A percentile compares a stretch with the other conserved stretches of the same genome.
Evolutionary conservation across 2,329 filamentous ascomycete genomes (phyloP).

Genomic region (Fusarium scirpi): DNA sequence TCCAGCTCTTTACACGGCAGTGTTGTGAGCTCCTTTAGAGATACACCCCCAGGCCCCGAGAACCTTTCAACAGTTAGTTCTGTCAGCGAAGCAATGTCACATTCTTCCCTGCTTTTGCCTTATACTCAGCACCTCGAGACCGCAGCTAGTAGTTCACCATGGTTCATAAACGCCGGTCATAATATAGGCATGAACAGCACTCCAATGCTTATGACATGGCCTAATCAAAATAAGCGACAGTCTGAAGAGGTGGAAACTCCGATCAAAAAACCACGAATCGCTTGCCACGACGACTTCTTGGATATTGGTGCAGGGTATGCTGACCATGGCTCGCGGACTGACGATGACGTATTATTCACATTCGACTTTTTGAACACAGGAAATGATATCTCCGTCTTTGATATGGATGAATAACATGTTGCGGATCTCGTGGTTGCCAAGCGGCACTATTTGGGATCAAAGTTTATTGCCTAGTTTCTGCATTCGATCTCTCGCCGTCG

Average conservation of each 20-base stretch:
- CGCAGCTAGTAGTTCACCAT: conserved; percentile 27
- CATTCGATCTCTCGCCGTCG: background rate
- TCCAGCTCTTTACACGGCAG: conserved; percentile 39
- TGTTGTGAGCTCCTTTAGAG: conserved; percentile 38
- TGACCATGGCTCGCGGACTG: conserved; percentile 32
- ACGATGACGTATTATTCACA: conserved; percentile 42
- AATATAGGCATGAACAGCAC: background rate
- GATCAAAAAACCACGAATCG: conserved; percentile 38
- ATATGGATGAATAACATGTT: conserved; percentile 37
- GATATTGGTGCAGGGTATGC: conserved; percentile 39
- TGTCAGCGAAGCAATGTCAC: conserved; percentile 16
- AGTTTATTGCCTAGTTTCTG: background rate
- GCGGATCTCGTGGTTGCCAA: no score
- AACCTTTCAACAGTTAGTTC: conserved; percentile 28
- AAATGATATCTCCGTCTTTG: conserved; percentile 44
- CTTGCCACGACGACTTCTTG: conserved; percentile 40
- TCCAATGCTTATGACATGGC: conserved; percentile 30
- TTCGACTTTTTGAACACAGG: conserved; percentile 42
- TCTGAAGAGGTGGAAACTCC: conserved; percentile 23
- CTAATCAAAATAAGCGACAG: conserved; percentile 41
- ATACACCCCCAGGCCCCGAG: conserved; percentile 40
- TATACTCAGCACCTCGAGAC: conserved; percentile 39
- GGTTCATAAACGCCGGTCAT: conserved; percentile 16
- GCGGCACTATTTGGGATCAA: background rate
- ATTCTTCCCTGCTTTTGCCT: conserved; percentile 37